Base-by-base conservation (phyloP, 2,329 filamentous ascomycete species). In the Ophiostoma angusticollis region DNA sequence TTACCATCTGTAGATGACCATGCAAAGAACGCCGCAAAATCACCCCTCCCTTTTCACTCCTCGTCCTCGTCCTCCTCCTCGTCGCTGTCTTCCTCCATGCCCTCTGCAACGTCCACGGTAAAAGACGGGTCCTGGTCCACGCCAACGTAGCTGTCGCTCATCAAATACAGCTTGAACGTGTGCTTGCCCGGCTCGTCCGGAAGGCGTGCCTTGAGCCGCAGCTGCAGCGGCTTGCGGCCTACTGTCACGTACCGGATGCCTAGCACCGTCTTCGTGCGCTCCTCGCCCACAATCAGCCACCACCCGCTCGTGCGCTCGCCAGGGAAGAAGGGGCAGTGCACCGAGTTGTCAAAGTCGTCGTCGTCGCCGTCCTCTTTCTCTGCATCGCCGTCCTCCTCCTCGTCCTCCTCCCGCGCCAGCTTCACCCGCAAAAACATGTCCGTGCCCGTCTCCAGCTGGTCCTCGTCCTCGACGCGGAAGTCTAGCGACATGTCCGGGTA, bases 201-300 rank as follows among this genome's bases (percentile, higher is more conserved):
- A 37, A 96, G 81, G 19, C 85, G 84, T 58, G 87, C 93, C 61
- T 96, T 87, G 47, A 98, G 65, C 54, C 76, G 78, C 41, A 86
- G 72, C 53, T 84, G 80, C 51, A 94, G 62, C 55, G 81, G 43
- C 24, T 40, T 78, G 50, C 73, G 74, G 29, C 78, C 81, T 47
- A 98, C 80, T 1, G 87, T 93, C 44, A 98, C 80, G 50, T 89
- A 76, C 70, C 96, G 98, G 65, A 96, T 94, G 3, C 84, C 87
- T 42, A 96, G 67, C 45, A 98, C 66, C 47, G 72, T 87, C 65
- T 85, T 89, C 29, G 81, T 84, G 57, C 76, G 81, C 63, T 95
- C 86, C 51, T 96, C 87, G 22, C 87, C 89, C 24, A 98, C 84
- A 16, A 98, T 84, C 40, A 98, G 65, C 91, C 91, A 98, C 87